Percentiles rank a stretch among this genome's conserved stretches.
These are phyloP conservation scores for Brassica cretica DNA, from an alignment of 345 rosid species.

Conservation along the genomic window DNA sequence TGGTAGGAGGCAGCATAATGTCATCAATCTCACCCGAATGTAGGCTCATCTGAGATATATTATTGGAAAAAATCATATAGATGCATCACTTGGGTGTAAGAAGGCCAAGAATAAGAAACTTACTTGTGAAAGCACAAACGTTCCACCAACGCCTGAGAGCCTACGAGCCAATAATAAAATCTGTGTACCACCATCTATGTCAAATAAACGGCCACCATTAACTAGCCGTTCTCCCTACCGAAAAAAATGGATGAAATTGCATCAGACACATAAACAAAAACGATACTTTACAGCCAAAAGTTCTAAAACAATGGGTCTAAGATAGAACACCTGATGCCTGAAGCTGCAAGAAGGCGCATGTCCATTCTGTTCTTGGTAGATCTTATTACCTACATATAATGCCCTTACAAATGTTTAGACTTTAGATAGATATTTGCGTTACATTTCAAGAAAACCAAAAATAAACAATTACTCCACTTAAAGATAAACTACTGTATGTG, in stretches of 20 bases:
- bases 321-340: slow-evolving; percentile 52
- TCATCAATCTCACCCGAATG: slow-evolving; percentile 70
- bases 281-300: background rate
- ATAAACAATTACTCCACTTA: background rate
- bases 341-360: slow-evolving; percentile 48
- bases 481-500: background rate
- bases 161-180: slow-evolving; percentile 60
- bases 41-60: slow-evolving; percentile 59
- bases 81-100: slow-evolving; percentile 20
- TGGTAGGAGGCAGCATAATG: slow-evolving; percentile 54
- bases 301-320: background rate
- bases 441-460: background rate
- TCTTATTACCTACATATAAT: slow-evolving; percentile 36
- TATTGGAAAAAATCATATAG: slow-evolving; percentile 22
- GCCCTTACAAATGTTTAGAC: slow-evolving; percentile 7
- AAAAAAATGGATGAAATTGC: slow-evolving; percentile 15
- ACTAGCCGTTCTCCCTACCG: slow-evolving; percentile 52
- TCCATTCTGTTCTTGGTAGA: slow-evolving; percentile 36
- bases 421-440: background rate
- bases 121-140: slow-evolving; percentile 69
- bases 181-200: slow-evolving; percentile 54
- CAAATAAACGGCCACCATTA: slow-evolving; percentile 86
- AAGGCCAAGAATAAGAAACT: slow-evolving; percentile 33
- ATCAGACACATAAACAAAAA: slow-evolving; percentile 10
- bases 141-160: slow-evolving; percentile 58